phyloP scores from a whole-genome alignment of 306 rosid genomes.

The Dalbergia cochinchinensis region DNA sequence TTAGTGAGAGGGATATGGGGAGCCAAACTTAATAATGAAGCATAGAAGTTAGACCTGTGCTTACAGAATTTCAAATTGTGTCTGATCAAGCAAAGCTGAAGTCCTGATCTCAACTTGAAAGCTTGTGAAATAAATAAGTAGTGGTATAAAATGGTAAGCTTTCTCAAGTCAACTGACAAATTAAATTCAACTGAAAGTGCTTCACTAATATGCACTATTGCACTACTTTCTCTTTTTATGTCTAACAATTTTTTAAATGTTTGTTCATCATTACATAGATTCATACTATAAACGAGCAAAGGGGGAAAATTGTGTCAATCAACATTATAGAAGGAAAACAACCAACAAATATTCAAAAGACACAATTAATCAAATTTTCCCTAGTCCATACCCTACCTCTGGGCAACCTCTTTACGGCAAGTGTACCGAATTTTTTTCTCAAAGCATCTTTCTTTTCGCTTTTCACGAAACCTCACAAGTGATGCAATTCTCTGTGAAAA shows the following conservation, averaged over 20 bases:
- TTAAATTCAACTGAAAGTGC: too few species aligned
- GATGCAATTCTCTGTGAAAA: conserved; percentile 76
- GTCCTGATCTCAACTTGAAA: too few species aligned
- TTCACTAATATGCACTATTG: too few species aligned
- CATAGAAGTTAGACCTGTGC: too few species aligned
- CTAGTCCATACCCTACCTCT: conserved; percentile 58
- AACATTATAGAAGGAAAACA: not conserved
- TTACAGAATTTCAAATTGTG: too few species aligned
- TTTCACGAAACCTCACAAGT: conserved; percentile 84
- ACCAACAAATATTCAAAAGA: not conserved
- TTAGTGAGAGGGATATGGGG: too few species aligned
- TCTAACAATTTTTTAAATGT: too few species aligned
- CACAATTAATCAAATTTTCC: not conserved
- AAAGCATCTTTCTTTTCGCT: conserved; percentile 81
- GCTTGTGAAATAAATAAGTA: too few species aligned
- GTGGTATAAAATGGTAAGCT: not conserved
- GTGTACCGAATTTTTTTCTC: conserved; percentile 80
- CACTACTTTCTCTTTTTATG: too few species aligned
- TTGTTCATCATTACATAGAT: too few species aligned
- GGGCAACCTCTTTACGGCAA: conserved; percentile 55
- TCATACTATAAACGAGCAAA: not conserved
- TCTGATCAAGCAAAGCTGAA: too few species aligned
- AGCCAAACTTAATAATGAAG: too few species aligned
- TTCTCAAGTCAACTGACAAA: not conserved
- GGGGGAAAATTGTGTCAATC: not conserved